A percentile compares a stretch with the other conserved stretches of the same genome.
Evolutionary conservation across 164 flowering plant genomes (phyloP).

Genomic region (Vitis rupestris): DNA sequence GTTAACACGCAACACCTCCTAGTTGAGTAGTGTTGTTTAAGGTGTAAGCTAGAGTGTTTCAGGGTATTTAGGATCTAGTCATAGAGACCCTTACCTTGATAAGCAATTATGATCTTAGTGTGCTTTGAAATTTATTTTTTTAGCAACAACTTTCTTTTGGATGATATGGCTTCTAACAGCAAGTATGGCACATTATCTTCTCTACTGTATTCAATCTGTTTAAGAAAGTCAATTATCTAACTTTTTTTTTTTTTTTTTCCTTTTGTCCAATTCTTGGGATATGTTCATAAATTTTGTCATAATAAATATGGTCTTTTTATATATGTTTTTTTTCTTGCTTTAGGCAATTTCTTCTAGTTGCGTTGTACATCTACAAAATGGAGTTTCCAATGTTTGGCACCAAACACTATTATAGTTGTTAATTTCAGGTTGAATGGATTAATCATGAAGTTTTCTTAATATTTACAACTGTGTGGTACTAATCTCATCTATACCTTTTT

Average conservation of each 20-base stretch:
- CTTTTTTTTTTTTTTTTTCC: not conserved
- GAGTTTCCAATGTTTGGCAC: too few relatives aligned
- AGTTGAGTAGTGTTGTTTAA: conserved; percentile 49
- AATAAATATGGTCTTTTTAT: not conserved
- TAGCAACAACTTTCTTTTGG: not conserved
- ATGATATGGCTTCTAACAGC: not conserved
- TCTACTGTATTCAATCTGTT: not conserved
- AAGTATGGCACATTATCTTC: not conserved
- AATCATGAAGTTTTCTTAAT: not conserved
- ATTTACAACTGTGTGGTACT: too few relatives aligned
- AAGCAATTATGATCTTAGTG: conserved; percentile 51
- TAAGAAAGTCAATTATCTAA: not conserved
- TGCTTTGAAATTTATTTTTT: not conserved
- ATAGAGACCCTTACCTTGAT: conserved; percentile 65
- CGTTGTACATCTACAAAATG: not conserved
- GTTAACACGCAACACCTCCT: conserved; percentile 77
- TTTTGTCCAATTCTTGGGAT: not conserved
- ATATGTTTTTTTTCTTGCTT: not conserved
- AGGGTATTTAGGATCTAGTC: conserved; percentile 44
- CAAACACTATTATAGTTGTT: not conserved
- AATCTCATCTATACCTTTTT: too few relatives aligned
- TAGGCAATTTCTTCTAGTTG: not conserved
- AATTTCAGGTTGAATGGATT: not conserved
- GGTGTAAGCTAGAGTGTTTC: conserved; percentile 43
- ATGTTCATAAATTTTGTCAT: not conserved